Percentiles rank a stretch among this genome's conserved stretches.
Conservation (phyloP, 306 rosid genomes). For the Quercus rubra region DNA sequence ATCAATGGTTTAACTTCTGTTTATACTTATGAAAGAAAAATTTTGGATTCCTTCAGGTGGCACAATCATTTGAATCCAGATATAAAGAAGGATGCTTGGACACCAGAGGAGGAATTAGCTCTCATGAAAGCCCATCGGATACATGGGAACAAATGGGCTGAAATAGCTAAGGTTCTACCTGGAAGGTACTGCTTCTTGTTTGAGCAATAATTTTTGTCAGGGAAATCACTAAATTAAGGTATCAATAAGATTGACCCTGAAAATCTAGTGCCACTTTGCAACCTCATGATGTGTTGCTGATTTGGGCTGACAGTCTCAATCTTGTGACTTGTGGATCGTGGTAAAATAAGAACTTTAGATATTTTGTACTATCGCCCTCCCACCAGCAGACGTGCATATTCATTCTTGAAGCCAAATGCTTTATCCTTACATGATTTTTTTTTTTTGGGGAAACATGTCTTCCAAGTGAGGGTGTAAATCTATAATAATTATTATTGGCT, state of each 20-base stretch:
- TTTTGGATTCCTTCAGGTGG: conserved; percentile 65
- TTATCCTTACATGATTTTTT: neutral
- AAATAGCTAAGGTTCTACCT: conserved; percentile 84
- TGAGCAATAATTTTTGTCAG: conserved; percentile 3
- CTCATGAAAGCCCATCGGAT: conserved; percentile 81
- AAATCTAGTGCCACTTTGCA: neutral
- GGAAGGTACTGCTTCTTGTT: conserved; percentile 72
- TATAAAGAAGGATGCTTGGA: conserved; percentile 95
- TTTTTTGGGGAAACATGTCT: neutral
- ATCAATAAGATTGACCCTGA: neutral
- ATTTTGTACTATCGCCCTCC: neutral
- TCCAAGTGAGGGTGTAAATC: neutral
- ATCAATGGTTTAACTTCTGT: conserved; percentile 1
- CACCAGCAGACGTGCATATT: neutral
- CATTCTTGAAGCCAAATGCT: neutral
- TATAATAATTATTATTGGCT: neutral
- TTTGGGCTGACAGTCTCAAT: neutral
- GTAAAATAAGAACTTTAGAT: neutral
- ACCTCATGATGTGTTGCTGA: neutral
- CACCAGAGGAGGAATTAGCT: conserved; percentile 79
- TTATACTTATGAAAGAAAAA: neutral
- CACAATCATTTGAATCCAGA: conserved; percentile 97
- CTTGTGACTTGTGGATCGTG: neutral
- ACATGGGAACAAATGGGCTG: conserved; percentile 98
- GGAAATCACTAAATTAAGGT: conserved; percentile 22